Conservation (phyloP, 352 stramenopile genomes). For the Elongisporangium anandrum region DNA sequence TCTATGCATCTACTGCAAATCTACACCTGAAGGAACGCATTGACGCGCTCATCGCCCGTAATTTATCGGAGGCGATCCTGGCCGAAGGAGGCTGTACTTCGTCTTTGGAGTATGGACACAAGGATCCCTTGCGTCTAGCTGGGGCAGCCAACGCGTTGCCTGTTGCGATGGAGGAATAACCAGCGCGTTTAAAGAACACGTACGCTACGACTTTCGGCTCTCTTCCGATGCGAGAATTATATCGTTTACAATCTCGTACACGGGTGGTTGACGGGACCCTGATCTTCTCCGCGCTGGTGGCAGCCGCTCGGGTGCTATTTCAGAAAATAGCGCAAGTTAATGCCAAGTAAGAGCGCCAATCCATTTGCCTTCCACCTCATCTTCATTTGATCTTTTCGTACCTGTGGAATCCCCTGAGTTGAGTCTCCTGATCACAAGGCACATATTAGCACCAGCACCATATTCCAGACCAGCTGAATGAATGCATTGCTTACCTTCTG, state of each 20-base stretch:
- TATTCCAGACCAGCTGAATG: too few relatives aligned
- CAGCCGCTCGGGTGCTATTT: background rate
- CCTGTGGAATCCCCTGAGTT: background rate
- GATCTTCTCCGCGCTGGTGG: background rate
- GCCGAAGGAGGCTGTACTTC: conserved; percentile 11
- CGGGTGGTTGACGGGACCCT: background rate
- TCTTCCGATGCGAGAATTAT: background rate
- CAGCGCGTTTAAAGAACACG: background rate
- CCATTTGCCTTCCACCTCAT: background rate
- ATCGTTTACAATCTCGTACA: background rate
- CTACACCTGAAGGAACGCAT: conserved; percentile 46
- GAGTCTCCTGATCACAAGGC: background rate
- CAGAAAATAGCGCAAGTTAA: background rate
- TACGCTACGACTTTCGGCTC: background rate
- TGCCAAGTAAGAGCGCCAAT: background rate
- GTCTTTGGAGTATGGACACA: background rate
- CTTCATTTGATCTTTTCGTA: background rate
- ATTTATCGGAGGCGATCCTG: conserved; percentile 58
- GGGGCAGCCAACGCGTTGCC: background rate
- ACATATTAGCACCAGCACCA: too few relatives aligned
- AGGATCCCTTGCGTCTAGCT: background rate
- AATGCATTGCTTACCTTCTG: conserved; percentile 7
- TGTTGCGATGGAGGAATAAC: background rate
- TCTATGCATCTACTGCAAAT: conserved; percentile 35
- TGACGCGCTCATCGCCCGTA: conserved; percentile 45